Base-by-base conservation (phyloP, 2,329 filamentous ascomycete genomes). In the Alternaria rosae region DNA sequence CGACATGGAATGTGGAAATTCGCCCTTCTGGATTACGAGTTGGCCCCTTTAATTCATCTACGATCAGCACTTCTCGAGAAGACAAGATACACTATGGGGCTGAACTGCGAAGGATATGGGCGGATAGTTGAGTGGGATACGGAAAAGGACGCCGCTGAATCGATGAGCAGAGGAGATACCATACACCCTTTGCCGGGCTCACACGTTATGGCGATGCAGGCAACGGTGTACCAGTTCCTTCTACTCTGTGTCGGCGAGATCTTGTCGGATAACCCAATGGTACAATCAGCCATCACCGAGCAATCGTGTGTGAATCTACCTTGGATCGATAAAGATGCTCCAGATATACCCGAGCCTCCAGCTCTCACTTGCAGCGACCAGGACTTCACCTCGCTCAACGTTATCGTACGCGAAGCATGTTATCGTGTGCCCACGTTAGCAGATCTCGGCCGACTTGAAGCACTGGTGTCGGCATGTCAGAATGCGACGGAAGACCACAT, bases 401-500 rank as follows among this genome's bases (percentile, higher is more conserved):
- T 26, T 13, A 45, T 61, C 13, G 45, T 53, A 10, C 78, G 2
- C 1, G 85, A 88, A 64, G 84, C 83, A 5, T 15, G n/a, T 3
- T 89, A 88, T 60, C 76, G 83, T 4, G 53, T 82, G 0, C 86
- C 87, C 0, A 76, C 79, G 0, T 64, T 70, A 3, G 69, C 87
- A 0, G 81, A 88, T 62, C 70, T 88, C 1, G 32, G 32, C 3
- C 32, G 32, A 0, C 76, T 89, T 0, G 75, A 81, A 45, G 70
- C 74, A 1, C 67, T 88, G 5, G 74, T 87, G 0, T 70, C 69
- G 3, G 83, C 66, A 12, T 42, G 48, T 3, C 45, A 44, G 5
- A 20, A 78, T 86, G 71, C 79, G 79, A 12, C 64, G 25, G 82
- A 86, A 57, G 86, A 89, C 70, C 85, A 88, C 65, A 44, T 88